Evolutionary conservation across 768 basidiomycete species (phyloP).

Genomic region (Psilocybe tampanensis): DNA sequence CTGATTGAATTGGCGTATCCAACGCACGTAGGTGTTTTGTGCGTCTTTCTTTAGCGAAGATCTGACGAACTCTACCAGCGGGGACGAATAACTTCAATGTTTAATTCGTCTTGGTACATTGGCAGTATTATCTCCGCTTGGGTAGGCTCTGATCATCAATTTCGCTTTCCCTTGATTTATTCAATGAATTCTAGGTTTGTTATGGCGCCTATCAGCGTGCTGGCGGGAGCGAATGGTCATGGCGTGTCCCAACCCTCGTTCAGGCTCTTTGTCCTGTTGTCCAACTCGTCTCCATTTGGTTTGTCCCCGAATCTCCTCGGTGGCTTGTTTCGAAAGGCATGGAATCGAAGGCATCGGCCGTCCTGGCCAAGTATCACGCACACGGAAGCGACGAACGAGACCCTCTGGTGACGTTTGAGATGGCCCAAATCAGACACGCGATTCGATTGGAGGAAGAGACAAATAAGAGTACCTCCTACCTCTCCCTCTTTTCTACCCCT

Average conservation of each 20-base stretch:
- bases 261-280: slow-evolving; percentile 61
- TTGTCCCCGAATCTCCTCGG: slow-evolving; percentile 69
- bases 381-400: slow-evolving; percentile 59
- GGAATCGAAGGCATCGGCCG: slow-evolving; percentile 59
- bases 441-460: slow-evolving; percentile 63
- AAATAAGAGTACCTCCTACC: slow-evolving; percentile 48
- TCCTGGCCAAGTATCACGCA: slow-evolving; percentile 77
- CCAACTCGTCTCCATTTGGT: slow-evolving; percentile 55
- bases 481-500: slow-evolving; percentile 56
- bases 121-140: slow-evolving; percentile 67
- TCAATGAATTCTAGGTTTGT: slow-evolving; percentile 33
- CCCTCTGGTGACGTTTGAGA: slow-evolving; percentile 56
- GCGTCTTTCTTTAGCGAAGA: not conserved
- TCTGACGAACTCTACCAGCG: slow-evolving; percentile 27
- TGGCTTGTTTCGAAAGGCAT: slow-evolving; percentile 66
- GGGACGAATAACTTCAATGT: slow-evolving; percentile 63
- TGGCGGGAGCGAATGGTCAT: slow-evolving; percentile 52
- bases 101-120: slow-evolving; percentile 76
- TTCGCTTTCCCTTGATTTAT: not conserved
- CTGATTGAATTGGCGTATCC: slow-evolving; percentile 73
- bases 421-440: slow-evolving; percentile 73
- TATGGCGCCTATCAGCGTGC: slow-evolving; percentile 42
- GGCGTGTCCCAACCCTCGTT: slow-evolving; percentile 66
- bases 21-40: slow-evolving; percentile 50
- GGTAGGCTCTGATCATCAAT: slow-evolving; percentile 22